Evolutionary conservation across 2,329 filamentous ascomycete genomes (phyloP).

Genomic region (Colletotrichum higginsianum): DNA sequence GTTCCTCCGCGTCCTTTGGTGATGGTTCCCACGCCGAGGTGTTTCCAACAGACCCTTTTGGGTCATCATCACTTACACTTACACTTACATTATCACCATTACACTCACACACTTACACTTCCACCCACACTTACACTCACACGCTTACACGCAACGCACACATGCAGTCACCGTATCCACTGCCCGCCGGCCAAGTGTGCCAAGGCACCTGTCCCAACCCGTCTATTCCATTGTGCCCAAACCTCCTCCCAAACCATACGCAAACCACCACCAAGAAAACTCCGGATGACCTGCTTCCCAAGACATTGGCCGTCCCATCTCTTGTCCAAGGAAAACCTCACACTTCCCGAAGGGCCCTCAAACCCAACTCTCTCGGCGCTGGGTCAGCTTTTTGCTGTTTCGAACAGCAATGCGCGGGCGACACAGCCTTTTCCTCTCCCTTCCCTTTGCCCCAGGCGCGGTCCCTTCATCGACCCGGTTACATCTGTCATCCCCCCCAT

Average conservation of each 20-base stretch:
- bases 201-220: background rate
- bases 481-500: conserved; percentile 31
- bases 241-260: background rate
- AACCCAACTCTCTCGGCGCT: conserved; percentile 43
- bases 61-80: conserved; percentile 7
- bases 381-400: conserved; percentile 31
- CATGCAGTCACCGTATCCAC: background rate
- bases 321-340: background rate
- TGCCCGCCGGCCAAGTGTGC: background rate
- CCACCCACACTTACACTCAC: too few relatives aligned
- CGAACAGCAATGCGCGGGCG: conserved; percentile 27
- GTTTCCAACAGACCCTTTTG: background rate
- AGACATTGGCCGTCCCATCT: conserved; percentile 14
- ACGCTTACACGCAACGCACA: too few relatives aligned
- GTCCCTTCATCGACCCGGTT: conserved; percentile 5
- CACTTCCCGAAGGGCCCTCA: conserved; percentile 19
- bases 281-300: background rate
- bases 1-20: background rate
- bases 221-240: background rate
- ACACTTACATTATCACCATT: too few relatives aligned
- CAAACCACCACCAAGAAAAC: background rate
- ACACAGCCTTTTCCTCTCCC: conserved; percentile 33
- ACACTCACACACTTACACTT: too few relatives aligned
- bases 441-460: too few relatives aligned
- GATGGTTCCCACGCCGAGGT: background rate